Base-by-base conservation (phyloP, 306 rosid species). In the Castanopsis chinensis region DNA sequence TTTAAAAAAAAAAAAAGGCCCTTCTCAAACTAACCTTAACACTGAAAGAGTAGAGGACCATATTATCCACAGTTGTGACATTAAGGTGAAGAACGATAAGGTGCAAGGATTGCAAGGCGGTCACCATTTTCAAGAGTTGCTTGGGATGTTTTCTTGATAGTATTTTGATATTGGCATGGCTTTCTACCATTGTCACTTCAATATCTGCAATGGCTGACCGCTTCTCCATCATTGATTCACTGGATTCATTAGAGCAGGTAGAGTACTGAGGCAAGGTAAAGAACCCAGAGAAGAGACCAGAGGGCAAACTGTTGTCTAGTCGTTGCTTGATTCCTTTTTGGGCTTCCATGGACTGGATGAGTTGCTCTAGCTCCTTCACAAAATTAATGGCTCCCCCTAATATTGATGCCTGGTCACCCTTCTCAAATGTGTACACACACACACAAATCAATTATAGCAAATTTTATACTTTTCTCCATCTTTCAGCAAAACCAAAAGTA, bases 371-470 rank as follows among this genome's bases (percentile, higher is more conserved):
- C 79, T 81, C 85, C 83, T 85, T 85, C 80, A 85, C 80, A 51
- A 73, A 86, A 71, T 86, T 86, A 54, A 86, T 77, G 43, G 86
- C 79, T 53, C 89, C 89, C 56, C 84, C 89, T 3, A 86, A 17
- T 25, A 83, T 79, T 6, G 89, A 86, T 53, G 89, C 89, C 77
- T 86, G 89, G 84, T 86, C 89, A 17, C 86, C 89, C 89, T 86
- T 19, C 1, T 67, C 72, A 33, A 33, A 32, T 35, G 14, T 5
- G 5, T 12, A 25, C 4, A 65, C 20, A 30, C 43, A 14, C 13
- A 18, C 13, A 17, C 21, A 65, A 41, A 32, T 32, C 71, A 30
- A 30, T 64, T 65, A 15, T 12, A 49, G 12, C 53, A 49, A 49
- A 49, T 49, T 11, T 49, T 49, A 25, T 58, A 21, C 30, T 21